Conservation (phyloP, 495 filamentous ascomycete genomes). For the Eremomyces bilateralis region DNA sequence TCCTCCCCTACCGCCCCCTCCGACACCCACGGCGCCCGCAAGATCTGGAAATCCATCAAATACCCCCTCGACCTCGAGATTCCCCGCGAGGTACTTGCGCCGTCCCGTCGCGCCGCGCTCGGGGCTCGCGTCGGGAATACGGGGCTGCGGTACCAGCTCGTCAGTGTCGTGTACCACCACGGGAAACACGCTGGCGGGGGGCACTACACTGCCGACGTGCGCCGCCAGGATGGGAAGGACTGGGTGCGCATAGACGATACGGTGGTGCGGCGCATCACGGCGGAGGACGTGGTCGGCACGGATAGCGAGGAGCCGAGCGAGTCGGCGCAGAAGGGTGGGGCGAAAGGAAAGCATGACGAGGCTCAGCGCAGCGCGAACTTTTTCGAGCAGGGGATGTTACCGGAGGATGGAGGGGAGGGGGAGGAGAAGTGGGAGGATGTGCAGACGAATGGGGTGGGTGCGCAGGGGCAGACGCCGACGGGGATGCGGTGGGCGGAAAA, state of each 20-base stretch:
- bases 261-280: constrained; percentile 59
- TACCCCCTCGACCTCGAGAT: constrained; percentile 91
- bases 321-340: constrained; percentile 31
- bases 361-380: constrained; percentile 37
- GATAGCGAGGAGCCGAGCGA: background rate
- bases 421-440: constrained; percentile 63
- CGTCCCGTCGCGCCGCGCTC: constrained; percentile 41
- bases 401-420: constrained; percentile 37
- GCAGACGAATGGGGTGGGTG: constrained; percentile 33
- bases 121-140: constrained; percentile 31
- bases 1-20: too few relatives aligned
- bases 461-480: constrained; percentile 31
- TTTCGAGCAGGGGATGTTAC: constrained; percentile 48
- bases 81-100: constrained; percentile 76
- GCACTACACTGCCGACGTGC: constrained; percentile 91
- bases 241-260: constrained; percentile 97
- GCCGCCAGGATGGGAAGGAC: constrained; percentile 77
- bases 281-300: constrained; percentile 61
- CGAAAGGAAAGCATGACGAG: constrained; percentile 48
- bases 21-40: constrained; percentile 75
- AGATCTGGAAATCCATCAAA: constrained; percentile 96
- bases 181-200: constrained; percentile 88
- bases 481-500: constrained; percentile 36
- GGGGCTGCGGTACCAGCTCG: constrained; percentile 61
- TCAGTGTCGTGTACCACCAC: constrained; percentile 90